A percentile compares a stretch with the other conserved stretches of the same genome.
phyloP scores from a whole-genome alignment of 805 yeast species.

The Ogataea pini region DNA sequence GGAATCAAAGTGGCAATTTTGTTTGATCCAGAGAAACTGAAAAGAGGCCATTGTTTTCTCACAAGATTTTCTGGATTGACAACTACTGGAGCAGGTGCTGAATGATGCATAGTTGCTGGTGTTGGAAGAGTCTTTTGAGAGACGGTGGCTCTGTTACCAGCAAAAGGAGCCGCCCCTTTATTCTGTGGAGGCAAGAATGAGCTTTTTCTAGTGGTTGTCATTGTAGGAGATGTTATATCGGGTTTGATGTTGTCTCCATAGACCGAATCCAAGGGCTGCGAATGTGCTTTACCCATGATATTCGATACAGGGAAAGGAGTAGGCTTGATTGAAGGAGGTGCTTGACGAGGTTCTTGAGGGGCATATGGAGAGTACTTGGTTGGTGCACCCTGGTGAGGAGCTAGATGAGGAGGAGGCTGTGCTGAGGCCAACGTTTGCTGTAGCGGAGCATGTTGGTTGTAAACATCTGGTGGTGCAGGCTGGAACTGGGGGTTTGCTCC shows the following conservation, averaged over 20 bases:
- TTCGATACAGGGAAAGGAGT: conserved; percentile 9
- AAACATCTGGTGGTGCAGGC: neutral
- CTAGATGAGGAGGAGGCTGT: conserved; percentile 5
- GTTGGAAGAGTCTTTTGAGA: conserved; percentile 5
- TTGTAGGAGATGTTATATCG: conserved; percentile 17
- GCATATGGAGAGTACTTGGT: conserved; percentile 24
- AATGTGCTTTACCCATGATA: conserved; percentile 3
- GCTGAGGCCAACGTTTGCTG: conserved; percentile 2
- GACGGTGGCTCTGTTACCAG: neutral
- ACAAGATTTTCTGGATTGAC: conserved; percentile 56
- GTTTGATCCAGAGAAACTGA: conserved; percentile 59
- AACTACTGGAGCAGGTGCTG: conserved; percentile 39
- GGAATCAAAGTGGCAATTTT: conserved; percentile 49
- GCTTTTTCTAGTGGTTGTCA: conserved; percentile 16
- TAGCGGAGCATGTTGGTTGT: neutral
- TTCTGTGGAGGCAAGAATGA: conserved; percentile 21
- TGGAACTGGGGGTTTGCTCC: conserved; percentile 2
- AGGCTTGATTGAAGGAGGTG: conserved; percentile 7
- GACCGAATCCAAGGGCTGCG: conserved; percentile 21
- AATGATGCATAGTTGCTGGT: conserved; percentile 13
- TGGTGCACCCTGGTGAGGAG: conserved; percentile 1
- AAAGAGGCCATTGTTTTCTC: conserved; percentile 72
- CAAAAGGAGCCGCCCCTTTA: conserved; percentile 7
- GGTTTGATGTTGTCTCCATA: conserved; percentile 23
- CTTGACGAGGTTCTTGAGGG: conserved; percentile 4